Evolutionary conservation across 768 basidiomycete species (phyloP), one percentile per base, ranked within the genome.

Genomic region (Hericium alpestre): DNA sequence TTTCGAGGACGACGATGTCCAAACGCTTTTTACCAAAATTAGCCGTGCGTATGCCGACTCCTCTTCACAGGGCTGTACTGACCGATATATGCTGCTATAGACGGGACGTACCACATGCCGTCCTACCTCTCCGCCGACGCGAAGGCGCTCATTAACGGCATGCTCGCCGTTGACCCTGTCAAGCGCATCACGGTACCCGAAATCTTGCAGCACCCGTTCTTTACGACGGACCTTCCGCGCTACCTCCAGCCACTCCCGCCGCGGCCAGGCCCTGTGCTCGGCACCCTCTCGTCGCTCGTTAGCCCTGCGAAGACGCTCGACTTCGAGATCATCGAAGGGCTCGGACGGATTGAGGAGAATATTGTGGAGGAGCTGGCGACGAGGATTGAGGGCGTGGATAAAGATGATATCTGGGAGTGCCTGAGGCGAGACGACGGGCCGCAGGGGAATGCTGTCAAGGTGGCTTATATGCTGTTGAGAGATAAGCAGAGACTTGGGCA

Each of bases 1-100:
- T 1, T 99, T 99, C 67, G 96, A 98, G 72, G 94, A 98, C 71
- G 93, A 96, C 48, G 90, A 96, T 66, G 93, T 98, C 43, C 90
- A 93, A 51, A 78, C 81, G 0, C 72, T 99, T 11, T 98, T 98
- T 74, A 85, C 87, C 56, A 97, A 97, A 74, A 98, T 99, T 65
- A 88, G 87, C 59, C 86, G 91, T 87, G 64, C 66, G 84, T 74
- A 9, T 23, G 32, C 32, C 8, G 8, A 1, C 9, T 4, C 48
- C 0, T 43, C 39, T 52, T 51, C 15, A 9, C 23, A 7, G 8
- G 9, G 32, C 32, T 10, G 9, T 32, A 32, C 32, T 40, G 12
- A 5, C 5, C 6, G 16, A 12, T 46, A 12, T 46, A 9, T 38
- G 8, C 38, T 12, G n/a, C 37, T 47, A 1, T 67, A 93, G 90